phyloP scores from a whole-genome alignment of 805 yeast genomes.

The Pichia cephalocereana region DNA sequence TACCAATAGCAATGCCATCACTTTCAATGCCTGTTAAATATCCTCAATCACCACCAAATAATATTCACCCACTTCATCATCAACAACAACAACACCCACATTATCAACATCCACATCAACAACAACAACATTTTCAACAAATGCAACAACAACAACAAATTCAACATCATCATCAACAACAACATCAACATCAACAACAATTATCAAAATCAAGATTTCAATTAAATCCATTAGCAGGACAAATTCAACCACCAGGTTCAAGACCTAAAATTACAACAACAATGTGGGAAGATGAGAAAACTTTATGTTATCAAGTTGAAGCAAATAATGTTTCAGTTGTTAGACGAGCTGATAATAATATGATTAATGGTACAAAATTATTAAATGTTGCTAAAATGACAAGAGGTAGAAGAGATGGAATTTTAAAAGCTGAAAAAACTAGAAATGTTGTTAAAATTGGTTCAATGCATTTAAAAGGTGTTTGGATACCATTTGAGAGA shows the following conservation, averaged over 20 bases:
- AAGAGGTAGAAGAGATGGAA: slow-evolving; percentile 65
- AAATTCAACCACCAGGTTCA: slow-evolving; percentile 31
- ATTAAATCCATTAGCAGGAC: slow-evolving; percentile 27
- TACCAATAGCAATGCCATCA: slow-evolving; percentile 7
- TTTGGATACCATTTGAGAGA: slow-evolving; percentile 68
- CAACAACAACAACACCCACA: no score
- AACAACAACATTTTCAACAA: slow-evolving; percentile 3
- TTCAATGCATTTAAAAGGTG: slow-evolving; percentile 68
- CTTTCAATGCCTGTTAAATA: background rate
- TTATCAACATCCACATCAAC: no score
- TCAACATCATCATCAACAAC: slow-evolving; percentile 6
- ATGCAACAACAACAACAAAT: slow-evolving; percentile 8
- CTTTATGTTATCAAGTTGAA: slow-evolving; percentile 64
- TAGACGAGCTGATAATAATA: slow-evolving; percentile 61
- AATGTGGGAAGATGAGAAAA: slow-evolving; percentile 70
- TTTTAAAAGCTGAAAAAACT: slow-evolving; percentile 54
- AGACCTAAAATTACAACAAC: slow-evolving; percentile 60
- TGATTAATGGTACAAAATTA: slow-evolving; percentile 64
- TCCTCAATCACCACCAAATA: background rate
- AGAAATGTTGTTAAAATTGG: slow-evolving; percentile 67
- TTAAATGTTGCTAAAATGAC: slow-evolving; percentile 67
- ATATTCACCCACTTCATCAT: no score
- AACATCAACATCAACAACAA: slow-evolving; percentile 1
- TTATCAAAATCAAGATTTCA: slow-evolving; percentile 5
- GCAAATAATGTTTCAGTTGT: slow-evolving; percentile 60